Evolutionary conservation across 352 stramenopile genomes (phyloP).

Genomic region (Phytopythium delawarense): DNA sequence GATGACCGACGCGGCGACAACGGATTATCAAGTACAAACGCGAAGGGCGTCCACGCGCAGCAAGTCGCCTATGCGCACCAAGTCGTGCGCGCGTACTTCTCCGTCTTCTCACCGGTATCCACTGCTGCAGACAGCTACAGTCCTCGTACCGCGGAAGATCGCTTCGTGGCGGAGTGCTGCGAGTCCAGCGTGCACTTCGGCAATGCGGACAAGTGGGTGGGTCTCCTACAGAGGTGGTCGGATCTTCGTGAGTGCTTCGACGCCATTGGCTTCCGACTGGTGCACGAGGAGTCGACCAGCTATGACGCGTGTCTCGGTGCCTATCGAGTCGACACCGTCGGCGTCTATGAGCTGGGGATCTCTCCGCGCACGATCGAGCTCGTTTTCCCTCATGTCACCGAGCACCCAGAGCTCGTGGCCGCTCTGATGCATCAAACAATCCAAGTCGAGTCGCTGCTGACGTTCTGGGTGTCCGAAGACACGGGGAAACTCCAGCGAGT

Average conservation of each 20-base stretch:
- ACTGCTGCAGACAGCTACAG: neutral
- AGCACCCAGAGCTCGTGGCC: neutral
- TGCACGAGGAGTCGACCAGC: too few relatives aligned
- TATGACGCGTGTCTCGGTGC: neutral
- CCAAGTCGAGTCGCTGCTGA: slow-evolving; percentile 1
- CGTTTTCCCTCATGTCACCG: neutral
- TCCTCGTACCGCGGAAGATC: neutral
- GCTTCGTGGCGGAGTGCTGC: neutral
- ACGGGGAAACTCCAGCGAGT: neutral
- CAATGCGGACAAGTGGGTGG: neutral
- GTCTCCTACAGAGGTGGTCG: neutral
- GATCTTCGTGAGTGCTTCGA: neutral
- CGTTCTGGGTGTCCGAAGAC: neutral
- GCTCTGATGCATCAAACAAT: neutral
- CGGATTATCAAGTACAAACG: neutral
- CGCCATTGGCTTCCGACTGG: neutral
- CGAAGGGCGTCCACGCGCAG: neutral
- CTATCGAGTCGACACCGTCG: neutral
- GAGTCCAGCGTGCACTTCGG: neutral
- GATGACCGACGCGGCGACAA: too few relatives aligned
- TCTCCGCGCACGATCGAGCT: neutral
- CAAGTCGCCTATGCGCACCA: neutral
- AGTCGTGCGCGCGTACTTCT: neutral
- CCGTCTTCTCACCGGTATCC: neutral
- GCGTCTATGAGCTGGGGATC: neutral